Base-by-base conservation (phyloP, 2,329 filamentous ascomycete genomes). In the Colletotrichum chrysophilum region DNA sequence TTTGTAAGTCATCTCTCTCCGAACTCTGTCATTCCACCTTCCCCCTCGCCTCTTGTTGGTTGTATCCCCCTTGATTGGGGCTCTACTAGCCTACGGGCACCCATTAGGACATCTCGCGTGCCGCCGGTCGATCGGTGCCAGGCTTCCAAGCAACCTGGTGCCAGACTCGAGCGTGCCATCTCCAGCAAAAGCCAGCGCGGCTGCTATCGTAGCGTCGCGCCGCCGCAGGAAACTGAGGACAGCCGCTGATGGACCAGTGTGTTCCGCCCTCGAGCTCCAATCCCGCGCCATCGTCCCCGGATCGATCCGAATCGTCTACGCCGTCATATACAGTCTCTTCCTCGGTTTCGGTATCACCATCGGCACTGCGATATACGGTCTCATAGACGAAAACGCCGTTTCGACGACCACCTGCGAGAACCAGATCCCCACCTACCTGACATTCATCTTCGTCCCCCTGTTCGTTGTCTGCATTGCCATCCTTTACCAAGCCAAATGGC, bases 401-500 rank as follows among this genome's bases (percentile, higher is more conserved):
- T 83, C 85, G 10, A 81, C 83, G 12, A 85, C 84, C 2, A 83
- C 80, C 5, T 88, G 91, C 81, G 10, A 79, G 21, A 66, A 87
- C 71, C 83, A 88, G 1, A 87, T 93, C 78, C 78, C 84, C 18
- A 78, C 81, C 3, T 80, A 84, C 73, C 83, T 84, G 65, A 90
- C 89, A 73, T 95, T 96, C 84, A 86, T 93, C 34, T 96, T 95
- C 80, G 95, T 96, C 0, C 90, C 94, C 0, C 83, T 90, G 8
- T 97, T 96, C 82, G 92, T 94, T 10, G 81, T 95, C 32, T 95
- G 93, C 79, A 89, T 96, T 52, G 92, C 93, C 64, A 86, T 96
- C 72, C 92, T 96, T 82, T 96, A 96, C 82, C 94, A 96, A 79
- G 94, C 94, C 52, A 95, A 95, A 83, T 95, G 92, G 91, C 94